phyloP scores from a whole-genome alignment of 495 filamentous ascomycete species.

The Neurospora sp. region DNA sequence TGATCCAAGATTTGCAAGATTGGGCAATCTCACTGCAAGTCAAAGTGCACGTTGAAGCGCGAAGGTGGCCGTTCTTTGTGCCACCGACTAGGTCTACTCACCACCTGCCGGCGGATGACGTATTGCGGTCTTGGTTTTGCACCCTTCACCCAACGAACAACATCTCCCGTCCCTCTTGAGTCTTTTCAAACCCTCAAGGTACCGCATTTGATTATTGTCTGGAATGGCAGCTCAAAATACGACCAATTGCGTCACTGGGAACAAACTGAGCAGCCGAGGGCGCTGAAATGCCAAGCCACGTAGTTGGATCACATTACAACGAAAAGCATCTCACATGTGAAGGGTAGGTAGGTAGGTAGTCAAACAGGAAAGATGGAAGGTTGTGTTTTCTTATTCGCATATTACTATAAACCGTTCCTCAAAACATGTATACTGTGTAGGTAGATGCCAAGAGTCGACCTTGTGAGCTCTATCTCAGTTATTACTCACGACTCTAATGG shows the following conservation, averaged over 20 bases:
- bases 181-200: background rate
- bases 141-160: background rate
- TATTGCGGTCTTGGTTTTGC: background rate
- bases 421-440: background rate
- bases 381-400: background rate
- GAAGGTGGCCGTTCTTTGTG: background rate
- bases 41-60: background rate
- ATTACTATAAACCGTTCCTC: background rate
- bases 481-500: background rate
- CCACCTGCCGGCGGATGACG: background rate
- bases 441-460: no score
- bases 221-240: background rate
- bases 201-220: background rate
- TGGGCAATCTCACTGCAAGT: background rate
- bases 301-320: background rate
- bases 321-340: background rate
- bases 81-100: background rate
- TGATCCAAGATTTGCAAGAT: background rate
- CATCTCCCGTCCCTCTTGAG: background rate
- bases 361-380: background rate
- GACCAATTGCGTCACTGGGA: background rate
- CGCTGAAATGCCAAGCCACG: background rate
- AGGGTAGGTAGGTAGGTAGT: background rate
- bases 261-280: background rate
- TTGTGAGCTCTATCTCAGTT: background rate